Evolutionary conservation across 257 asterid genomes (phyloP), one percentile per base, ranked within the genome.

Genomic region (Plantago major): DNA sequence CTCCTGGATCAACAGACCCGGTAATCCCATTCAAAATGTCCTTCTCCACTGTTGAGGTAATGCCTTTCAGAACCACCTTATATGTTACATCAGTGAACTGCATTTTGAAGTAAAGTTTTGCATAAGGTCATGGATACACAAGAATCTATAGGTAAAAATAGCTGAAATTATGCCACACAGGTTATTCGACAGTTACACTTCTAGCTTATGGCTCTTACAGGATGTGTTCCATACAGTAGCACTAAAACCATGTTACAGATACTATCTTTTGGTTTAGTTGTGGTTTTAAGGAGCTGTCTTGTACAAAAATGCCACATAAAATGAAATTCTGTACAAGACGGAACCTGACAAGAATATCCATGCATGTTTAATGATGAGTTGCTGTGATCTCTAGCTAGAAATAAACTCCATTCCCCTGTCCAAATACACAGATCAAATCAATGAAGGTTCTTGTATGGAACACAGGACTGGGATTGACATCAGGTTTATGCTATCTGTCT

Each of bases 1-100:
- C 97, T 14, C 99, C 97, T 0, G 99, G 99, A 70, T 75, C 83
- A 55, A 84, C 94, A 0, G 89, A 77, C 15, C 99, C 99, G 1
- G 71, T 83, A 44, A 93, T 89, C 58, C 96, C 97, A 63, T 79
- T 80, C 48, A 93, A 63, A 60, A 89, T 86, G 9, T 81, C 90
- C 67, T 84, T 89, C 88, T 93, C 97, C 66, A 44, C 53, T 44
- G 64, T 60, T 44, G 64, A 43, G 18, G 19, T 19, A 10, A 60
- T 60, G 64, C 64, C 54, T 60, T 45, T 85, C 49, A 89, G 52
- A 67, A 82, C 77, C 3, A 89, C 84, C 87, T 93, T 93, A 86
- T 93, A 89, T 9, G 87, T 71, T 38, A 93, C 79, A 74, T 93
- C 95, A 1, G 82, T 79, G 76, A 93, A 87, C 99, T 93, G 96